These are phyloP conservation scores for Bruguiera gymnorhiza DNA, from an alignment of 345 rosid genomes.

Conservation along the genomic window DNA sequence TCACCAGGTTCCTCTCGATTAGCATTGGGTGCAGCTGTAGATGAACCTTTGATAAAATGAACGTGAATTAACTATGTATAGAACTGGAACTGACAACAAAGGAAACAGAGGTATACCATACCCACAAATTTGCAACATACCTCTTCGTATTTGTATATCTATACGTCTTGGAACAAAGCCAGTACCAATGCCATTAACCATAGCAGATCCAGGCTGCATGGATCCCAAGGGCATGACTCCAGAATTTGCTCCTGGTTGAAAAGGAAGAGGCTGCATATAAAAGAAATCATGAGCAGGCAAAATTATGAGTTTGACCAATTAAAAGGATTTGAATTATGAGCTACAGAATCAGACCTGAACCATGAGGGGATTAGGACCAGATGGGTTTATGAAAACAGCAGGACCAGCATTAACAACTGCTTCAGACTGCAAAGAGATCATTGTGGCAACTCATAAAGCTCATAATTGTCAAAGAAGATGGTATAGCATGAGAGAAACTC, in stretches of 20 bases:
- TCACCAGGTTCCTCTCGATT: slow-evolving; percentile 40
- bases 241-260: slow-evolving; percentile 55
- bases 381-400: slow-evolving; percentile 61
- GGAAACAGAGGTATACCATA: neutral
- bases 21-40: slow-evolving; percentile 33
- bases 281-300: slow-evolving; percentile 21
- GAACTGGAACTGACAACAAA: neutral
- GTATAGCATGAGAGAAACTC: neutral
- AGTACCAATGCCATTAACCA: slow-evolving; percentile 44
- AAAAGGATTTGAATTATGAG: neutral
- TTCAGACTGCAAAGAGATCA: slow-evolving; percentile 52
- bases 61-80: neutral
- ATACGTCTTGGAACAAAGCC: slow-evolving; percentile 67
- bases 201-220: slow-evolving; percentile 49
- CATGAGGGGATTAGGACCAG: slow-evolving; percentile 78
- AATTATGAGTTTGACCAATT: neutral
- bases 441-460: slow-evolving; percentile 8
- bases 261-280: slow-evolving; percentile 58
- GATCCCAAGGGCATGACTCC: slow-evolving; percentile 49
- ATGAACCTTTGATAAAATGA: slow-evolving; percentile 35
- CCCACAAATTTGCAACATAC: slow-evolving; percentile 25
- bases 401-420: slow-evolving; percentile 80
- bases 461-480: neutral
- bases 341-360: slow-evolving; percentile 52
- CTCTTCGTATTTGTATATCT: slow-evolving; percentile 77